Evolutionary conservation across 345 rosid species (phyloP).

Genomic region (Populus nigra): DNA sequence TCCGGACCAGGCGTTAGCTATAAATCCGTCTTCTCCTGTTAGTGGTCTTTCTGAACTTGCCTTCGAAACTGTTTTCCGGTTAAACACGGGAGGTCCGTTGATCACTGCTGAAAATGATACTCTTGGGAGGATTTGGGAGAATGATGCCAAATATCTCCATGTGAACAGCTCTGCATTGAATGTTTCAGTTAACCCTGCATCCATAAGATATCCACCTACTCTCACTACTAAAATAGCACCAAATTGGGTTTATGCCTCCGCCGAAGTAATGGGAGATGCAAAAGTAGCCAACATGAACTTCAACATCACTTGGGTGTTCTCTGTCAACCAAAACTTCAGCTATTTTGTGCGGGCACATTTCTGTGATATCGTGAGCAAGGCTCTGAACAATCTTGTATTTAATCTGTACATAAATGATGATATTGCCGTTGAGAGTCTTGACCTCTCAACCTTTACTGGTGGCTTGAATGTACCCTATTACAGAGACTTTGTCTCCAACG

Average conservation of each 20-base stretch:
- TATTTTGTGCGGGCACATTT: slow-evolving; percentile 88
- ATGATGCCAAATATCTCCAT: slow-evolving; percentile 72
- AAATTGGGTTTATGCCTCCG: slow-evolving; percentile 82
- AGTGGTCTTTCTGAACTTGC: slow-evolving; percentile 70
- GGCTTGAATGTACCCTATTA: slow-evolving; percentile 61
- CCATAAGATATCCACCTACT: slow-evolving; percentile 48
- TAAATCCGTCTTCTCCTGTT: slow-evolving; percentile 57
- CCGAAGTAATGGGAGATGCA: slow-evolving; percentile 82
- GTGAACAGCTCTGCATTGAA: slow-evolving; percentile 79
- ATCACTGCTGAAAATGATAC: slow-evolving; percentile 86
- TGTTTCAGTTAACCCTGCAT: slow-evolving; percentile 63
- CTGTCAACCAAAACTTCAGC: slow-evolving; percentile 60
- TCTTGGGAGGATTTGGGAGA: slow-evolving; percentile 87
- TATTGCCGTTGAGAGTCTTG: slow-evolving; percentile 65
- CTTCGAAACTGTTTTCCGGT: slow-evolving; percentile 78
- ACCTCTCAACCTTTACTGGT: slow-evolving; percentile 54
- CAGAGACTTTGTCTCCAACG: slow-evolving; percentile 71
- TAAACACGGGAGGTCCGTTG: slow-evolving; percentile 93
- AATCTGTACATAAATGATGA: slow-evolving; percentile 77
- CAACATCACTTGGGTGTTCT: slow-evolving; percentile 90
- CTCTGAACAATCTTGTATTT: slow-evolving; percentile 74
- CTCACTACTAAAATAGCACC: slow-evolving; percentile 75
- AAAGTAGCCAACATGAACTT: slow-evolving; percentile 63
- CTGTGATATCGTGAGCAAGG: slow-evolving; percentile 74
- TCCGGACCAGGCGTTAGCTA: slow-evolving; percentile 69